These are phyloP conservation scores for Cyamopsis tetragonoloba DNA, from an alignment of 306 rosid genomes.

Conservation along the genomic window DNA sequence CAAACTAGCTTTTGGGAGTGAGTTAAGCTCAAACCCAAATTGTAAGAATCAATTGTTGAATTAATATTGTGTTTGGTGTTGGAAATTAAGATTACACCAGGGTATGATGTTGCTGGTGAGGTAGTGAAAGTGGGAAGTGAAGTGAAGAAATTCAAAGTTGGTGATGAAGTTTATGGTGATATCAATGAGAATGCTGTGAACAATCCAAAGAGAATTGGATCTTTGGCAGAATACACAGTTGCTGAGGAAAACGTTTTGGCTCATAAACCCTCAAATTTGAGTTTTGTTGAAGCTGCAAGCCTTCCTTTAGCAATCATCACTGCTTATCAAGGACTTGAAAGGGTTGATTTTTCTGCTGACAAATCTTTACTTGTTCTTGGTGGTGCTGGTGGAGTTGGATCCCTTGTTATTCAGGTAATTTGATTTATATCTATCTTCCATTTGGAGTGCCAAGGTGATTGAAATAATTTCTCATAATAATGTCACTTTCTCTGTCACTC, in stretches of 20 bases:
- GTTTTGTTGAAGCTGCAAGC: slow-evolving; percentile 59
- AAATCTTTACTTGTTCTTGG: slow-evolving; percentile 60
- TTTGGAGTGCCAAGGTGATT: too few relatives aligned
- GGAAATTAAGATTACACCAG: slow-evolving; percentile 11
- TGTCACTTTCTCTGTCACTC: too few relatives aligned
- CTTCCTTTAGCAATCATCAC: slow-evolving; percentile 66
- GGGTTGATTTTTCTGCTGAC: slow-evolving; percentile 35
- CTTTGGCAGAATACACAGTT: slow-evolving; percentile 30
- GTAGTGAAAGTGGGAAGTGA: too few relatives aligned
- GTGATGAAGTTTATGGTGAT: slow-evolving; percentile 25
- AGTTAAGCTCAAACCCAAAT: too few relatives aligned
- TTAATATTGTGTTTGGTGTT: too few relatives aligned
- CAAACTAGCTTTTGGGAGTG: too few relatives aligned
- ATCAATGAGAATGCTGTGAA: background rate
- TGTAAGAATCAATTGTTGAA: too few relatives aligned
- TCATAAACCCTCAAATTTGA: slow-evolving; percentile 51
- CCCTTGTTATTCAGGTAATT: slow-evolving; percentile 51
- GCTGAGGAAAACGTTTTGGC: slow-evolving; percentile 55
- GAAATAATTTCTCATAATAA: too few relatives aligned
- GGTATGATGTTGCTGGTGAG: slow-evolving; percentile 24
- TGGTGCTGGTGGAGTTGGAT: slow-evolving; percentile 76
- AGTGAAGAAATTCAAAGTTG: slow-evolving; percentile 21
- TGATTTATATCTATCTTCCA: background rate
- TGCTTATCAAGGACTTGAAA: slow-evolving; percentile 58
- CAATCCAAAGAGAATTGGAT: background rate